Evolutionary conservation across 352 stramenopile species (phyloP).

Genomic region (Phytophthora sp.): DNA sequence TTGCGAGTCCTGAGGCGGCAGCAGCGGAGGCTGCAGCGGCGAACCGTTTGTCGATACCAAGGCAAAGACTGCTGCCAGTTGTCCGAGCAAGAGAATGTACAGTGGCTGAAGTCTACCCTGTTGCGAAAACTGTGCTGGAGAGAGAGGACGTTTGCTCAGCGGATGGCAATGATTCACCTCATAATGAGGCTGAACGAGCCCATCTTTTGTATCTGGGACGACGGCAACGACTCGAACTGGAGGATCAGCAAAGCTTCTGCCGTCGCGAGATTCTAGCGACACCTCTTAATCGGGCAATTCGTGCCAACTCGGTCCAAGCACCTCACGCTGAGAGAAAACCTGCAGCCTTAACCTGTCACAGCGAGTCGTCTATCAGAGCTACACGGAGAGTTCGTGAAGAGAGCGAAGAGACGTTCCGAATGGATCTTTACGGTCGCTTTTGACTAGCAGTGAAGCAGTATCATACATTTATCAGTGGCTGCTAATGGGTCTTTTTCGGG

Average conservation of each 20-base stretch:
- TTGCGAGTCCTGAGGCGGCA: slow-evolving; percentile 25
- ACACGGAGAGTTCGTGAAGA: slow-evolving; percentile 10
- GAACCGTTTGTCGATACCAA: slow-evolving; percentile 10
- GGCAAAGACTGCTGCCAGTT: not conserved
- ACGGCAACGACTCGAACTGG: slow-evolving; percentile 20
- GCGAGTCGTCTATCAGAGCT: not conserved
- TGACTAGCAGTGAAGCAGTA: slow-evolving; percentile 8
- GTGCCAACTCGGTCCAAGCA: slow-evolving; percentile 8
- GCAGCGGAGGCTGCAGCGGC: slow-evolving; percentile 29
- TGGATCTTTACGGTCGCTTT: slow-evolving; percentile 42
- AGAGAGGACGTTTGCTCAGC: slow-evolving; percentile 24
- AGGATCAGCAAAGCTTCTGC: slow-evolving; percentile 4
- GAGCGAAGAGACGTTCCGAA: slow-evolving; percentile 33
- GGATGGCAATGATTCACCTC: slow-evolving; percentile 10
- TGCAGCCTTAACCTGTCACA: slow-evolving; percentile 8
- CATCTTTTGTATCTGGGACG: slow-evolving; percentile 32
- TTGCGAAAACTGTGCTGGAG: slow-evolving; percentile 34
- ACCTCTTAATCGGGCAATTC: not conserved
- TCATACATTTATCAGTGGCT: not conserved
- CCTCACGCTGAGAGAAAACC: slow-evolving; percentile 12
- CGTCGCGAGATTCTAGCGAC: slow-evolving; percentile 8
- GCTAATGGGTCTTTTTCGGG: not conserved
- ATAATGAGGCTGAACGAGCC: slow-evolving; percentile 30
- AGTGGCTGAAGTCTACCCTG: slow-evolving; percentile 26
- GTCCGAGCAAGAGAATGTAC: slow-evolving; percentile 18